Percentiles rank a stretch among this genome's conserved stretches.
Evolutionary conservation across 139 green algal genomes (phyloP).

Genomic region (Coccomyxa sp.): DNA sequence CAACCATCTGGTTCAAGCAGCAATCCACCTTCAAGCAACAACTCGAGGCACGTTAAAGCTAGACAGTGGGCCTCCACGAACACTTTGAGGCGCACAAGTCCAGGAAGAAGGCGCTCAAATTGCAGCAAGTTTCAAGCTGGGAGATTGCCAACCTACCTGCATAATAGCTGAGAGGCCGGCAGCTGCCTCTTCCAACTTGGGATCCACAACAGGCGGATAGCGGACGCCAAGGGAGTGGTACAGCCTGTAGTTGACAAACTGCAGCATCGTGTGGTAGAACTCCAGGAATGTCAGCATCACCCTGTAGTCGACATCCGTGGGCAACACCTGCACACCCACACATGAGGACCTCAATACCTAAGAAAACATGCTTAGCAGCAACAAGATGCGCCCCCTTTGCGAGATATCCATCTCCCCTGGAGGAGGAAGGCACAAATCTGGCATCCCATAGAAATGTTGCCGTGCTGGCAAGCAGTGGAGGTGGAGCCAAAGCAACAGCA

Average conservation of each 20-base stretch:
- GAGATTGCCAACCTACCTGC: slow-evolving; percentile 40
- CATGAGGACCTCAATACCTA: not conserved
- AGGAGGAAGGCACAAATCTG: no score
- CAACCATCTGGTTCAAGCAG: not conserved
- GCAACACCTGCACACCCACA: slow-evolving; percentile 64
- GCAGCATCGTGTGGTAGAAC: slow-evolving; percentile 88
- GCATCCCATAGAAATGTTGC: no score
- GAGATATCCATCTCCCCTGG: no score
- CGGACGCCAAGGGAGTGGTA: slow-evolving; percentile 83
- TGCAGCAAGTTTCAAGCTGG: not conserved
- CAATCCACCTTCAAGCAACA: no score
- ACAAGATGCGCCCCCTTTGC: no score
- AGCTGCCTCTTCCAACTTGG: slow-evolving; percentile 66
- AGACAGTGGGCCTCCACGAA: no score
- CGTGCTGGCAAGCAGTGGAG: no score
- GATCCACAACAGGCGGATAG: slow-evolving; percentile 87
- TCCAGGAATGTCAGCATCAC: slow-evolving; percentile 99
- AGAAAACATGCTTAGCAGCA: not conserved
- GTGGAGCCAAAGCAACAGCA: no score
- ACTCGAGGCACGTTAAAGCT: no score
- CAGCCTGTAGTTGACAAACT: slow-evolving; percentile 97
- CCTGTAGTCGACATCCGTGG: slow-evolving; percentile 92
- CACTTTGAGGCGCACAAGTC: no score
- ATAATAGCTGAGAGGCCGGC: slow-evolving; percentile 74
- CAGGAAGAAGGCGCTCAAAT: no score